These are phyloP conservation scores for Mucor lusitanicus DNA, from an alignment of 371 early-diverging fungal species.

Conservation along the genomic window DNA sequence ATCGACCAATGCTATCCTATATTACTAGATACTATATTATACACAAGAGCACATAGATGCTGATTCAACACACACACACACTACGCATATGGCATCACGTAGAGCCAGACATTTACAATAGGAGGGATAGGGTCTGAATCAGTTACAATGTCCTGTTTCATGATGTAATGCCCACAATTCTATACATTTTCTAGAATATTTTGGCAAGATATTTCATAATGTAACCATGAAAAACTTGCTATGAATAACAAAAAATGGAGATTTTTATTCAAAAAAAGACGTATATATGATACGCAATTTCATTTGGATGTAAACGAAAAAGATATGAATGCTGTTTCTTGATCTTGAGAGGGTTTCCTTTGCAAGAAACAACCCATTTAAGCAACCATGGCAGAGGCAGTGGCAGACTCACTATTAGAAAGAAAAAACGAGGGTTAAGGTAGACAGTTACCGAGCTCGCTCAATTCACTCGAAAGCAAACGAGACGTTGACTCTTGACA, in stretches of 20 bases:
- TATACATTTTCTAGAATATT: background rate
- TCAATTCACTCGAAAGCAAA: background rate
- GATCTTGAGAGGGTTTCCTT: background rate
- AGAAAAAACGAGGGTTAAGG: slow-evolving; percentile 43
- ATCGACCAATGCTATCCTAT: no score
- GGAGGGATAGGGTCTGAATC: no score
- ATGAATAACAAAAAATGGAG: background rate
- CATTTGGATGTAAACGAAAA: background rate
- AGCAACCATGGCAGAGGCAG: slow-evolving; percentile 54
- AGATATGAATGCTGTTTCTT: background rate
- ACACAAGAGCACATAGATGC: no score
- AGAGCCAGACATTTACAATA: no score
- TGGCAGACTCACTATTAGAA: slow-evolving; percentile 49
- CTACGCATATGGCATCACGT: no score
- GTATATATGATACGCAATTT: background rate
- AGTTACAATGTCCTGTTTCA: background rate
- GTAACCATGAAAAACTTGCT: no score
- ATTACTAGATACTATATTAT: no score
- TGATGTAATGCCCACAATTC: background rate
- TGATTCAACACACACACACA: no score
- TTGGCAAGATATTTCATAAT: no score
- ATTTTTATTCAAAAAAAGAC: background rate
- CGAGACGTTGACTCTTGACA: slow-evolving; percentile 10
- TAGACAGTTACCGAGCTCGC: slow-evolving; percentile 42
- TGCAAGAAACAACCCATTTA: slow-evolving; percentile 18